phyloP scores from a whole-genome alignment of 2,329 filamentous ascomycete species.

The Didymella arachidicola region DNA sequence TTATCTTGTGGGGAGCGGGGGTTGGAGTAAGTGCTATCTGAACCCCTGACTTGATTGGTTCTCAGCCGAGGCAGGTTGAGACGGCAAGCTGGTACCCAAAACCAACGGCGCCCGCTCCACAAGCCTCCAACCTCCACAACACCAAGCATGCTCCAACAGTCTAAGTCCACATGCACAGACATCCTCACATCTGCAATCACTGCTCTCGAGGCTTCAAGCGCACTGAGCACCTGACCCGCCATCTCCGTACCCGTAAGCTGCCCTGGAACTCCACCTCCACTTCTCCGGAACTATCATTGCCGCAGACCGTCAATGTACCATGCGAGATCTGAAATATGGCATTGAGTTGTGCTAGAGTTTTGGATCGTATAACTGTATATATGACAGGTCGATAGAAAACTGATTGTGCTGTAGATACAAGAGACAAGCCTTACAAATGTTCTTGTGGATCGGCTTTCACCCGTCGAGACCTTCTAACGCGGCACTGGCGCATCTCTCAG shows the following conservation, averaged over 20 bases:
- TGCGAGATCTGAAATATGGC: background rate
- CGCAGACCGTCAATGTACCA: background rate
- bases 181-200: conserved; percentile 36
- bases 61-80: background rate
- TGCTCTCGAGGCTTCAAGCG: conserved; percentile 42
- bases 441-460: conserved; percentile 39
- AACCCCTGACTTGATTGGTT: conserved; percentile 4
- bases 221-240: conserved; percentile 41
- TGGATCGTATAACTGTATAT: background rate
- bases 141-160: conserved; percentile 22
- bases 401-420: conserved; percentile 35
- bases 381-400: background rate
- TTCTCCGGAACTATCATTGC: background rate
- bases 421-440: conserved; percentile 43
- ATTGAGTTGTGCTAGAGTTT: background rate
- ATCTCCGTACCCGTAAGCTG: conserved; percentile 43
- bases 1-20: conserved; percentile 10
- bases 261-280: background rate
- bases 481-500: conserved; percentile 43
- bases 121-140: conserved; percentile 33
- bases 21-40: conserved; percentile 12
- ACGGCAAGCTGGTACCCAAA: background rate
- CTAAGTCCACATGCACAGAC: conserved; percentile 34
- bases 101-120: conserved; percentile 5
- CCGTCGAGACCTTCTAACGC: conserved; percentile 41